Base-by-base conservation (phyloP, 306 rosid species). In the Vachellia collinsii region DNA sequence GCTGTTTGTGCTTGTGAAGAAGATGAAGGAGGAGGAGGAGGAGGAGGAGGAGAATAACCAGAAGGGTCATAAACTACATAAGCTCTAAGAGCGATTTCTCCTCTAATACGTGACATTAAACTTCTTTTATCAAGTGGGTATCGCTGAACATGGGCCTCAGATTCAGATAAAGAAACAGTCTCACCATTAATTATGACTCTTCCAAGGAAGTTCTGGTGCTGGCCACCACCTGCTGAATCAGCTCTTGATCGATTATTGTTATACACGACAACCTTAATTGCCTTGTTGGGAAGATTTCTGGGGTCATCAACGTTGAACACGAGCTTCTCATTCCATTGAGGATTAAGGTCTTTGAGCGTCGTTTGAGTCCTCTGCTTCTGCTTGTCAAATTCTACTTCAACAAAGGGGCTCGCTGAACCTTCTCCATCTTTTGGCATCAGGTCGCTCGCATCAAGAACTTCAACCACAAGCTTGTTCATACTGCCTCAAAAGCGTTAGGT, bases 101-200 rank as follows among this genome's bases (percentile, higher is more conserved):
- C 99, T 54, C 83, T 88, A 82, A 91, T 80, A 59, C 87, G 77
- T 17, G 97, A 92, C 70, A 92, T 92, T 1, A 92, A 41, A 16
- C 87, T 88, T 22, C 95, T 82, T 82, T 90, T 92, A 39, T 96
- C 97, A 72, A 96, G 98, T 16, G 99, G 99, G 89, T 83, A 96
- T 34, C 94, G 90, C 77, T 86, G 92, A 19, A 90, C 42, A 19
- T 11, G 19, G 10, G 94, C 89, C 36, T 89, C 88, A 12, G 93
- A 84, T 72, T 93, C 91, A 11, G 97, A 89, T 0, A 84, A 34
- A 23, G 96, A 93, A 46, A 95, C 88, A 78, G 90, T 85, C 69
- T 22, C 75, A 62, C 97, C 97, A 58, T 89, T 80, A 77, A 95
- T 88, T 79, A 85, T 80, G 67, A 95, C 98, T 3, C 91, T 88